phyloP scores from a whole-genome alignment of 1,139 yeast genomes.

The Blastobotrys indianensis region DNA sequence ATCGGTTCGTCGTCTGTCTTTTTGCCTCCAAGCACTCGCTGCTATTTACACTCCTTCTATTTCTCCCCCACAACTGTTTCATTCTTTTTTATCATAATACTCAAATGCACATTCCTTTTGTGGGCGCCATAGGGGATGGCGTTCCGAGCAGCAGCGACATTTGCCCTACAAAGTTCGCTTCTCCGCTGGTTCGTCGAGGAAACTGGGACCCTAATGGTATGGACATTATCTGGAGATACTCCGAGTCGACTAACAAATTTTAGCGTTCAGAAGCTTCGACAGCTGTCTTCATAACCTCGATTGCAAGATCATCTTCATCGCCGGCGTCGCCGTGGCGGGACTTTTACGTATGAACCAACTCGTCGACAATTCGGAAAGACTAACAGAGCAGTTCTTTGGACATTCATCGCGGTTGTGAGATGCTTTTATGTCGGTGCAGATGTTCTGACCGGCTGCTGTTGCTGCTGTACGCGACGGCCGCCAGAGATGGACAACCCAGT shows the following conservation, averaged over 20 bases:
- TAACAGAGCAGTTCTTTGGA: conserved; percentile 33
- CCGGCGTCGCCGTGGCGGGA: conserved; percentile 58
- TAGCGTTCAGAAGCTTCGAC: conserved; percentile 60
- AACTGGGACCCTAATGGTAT: conserved; percentile 8
- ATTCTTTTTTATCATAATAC: too few relatives aligned
- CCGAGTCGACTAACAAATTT: neutral
- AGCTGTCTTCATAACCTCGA: conserved; percentile 72
- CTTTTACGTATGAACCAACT: conserved; percentile 12
- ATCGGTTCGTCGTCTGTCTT: too few relatives aligned
- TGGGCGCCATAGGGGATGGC: too few relatives aligned
- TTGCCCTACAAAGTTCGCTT: conserved; percentile 4
- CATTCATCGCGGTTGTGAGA: conserved; percentile 37
- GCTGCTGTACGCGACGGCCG: conserved; percentile 34
- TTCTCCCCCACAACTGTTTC: too few relatives aligned
- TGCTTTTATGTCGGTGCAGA: conserved; percentile 39
- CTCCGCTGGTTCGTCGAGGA: conserved; percentile 9
- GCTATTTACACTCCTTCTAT: too few relatives aligned
- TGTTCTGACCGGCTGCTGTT: conserved; percentile 37
- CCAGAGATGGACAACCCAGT: too few relatives aligned
- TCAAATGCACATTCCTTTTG: too few relatives aligned
- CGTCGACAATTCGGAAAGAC: neutral
- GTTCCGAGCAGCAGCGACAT: neutral
- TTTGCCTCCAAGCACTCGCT: too few relatives aligned
- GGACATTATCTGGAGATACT: neutral
- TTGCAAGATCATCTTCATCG: conserved; percentile 73